These are phyloP conservation scores for Coemansia sp. DNA, from an alignment of 192 early-diverging fungal genomes.

Conservation along the genomic window DNA sequence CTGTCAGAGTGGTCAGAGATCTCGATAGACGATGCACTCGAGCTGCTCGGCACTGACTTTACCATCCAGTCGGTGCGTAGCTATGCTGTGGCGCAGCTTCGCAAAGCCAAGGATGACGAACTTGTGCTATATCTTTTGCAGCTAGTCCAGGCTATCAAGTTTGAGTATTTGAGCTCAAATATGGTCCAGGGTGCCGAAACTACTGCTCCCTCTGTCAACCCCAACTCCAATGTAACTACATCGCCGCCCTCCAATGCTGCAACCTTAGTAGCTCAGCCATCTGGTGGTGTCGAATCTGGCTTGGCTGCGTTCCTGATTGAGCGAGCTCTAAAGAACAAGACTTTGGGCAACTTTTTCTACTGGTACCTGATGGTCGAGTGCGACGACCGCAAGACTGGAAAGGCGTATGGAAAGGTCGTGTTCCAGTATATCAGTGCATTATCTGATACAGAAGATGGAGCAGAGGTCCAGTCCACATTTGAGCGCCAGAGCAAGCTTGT, in stretches of 20 bases:
- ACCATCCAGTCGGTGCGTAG: slow-evolving; percentile 75
- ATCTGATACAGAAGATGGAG: slow-evolving; percentile 55
- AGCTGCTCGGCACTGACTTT: slow-evolving; percentile 87
- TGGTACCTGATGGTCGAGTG: slow-evolving; percentile 99
- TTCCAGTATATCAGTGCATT: slow-evolving; percentile 79
- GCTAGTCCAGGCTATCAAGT: slow-evolving; percentile 96
- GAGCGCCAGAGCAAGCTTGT: slow-evolving; percentile 84
- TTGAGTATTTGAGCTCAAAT: slow-evolving; percentile 69
- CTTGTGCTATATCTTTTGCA: slow-evolving; percentile 91
- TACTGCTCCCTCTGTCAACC: not conserved
- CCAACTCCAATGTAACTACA: not conserved
- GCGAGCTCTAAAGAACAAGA: slow-evolving; percentile 75
- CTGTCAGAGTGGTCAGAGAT: slow-evolving; percentile 87
- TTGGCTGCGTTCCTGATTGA: slow-evolving; percentile 89
- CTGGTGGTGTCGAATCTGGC: slow-evolving; percentile 50
- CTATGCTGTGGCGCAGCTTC: slow-evolving; percentile 86
- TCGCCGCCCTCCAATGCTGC: not conserved
- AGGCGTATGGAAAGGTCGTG: slow-evolving; percentile 83
- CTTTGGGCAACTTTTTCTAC: slow-evolving; percentile 91
- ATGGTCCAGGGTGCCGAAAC: slow-evolving; percentile 31
- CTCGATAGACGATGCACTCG: slow-evolving; percentile 93
- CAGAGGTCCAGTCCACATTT: slow-evolving; percentile 68
- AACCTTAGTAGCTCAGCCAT: too few species aligned
- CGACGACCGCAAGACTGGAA: slow-evolving; percentile 78
- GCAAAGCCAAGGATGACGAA: slow-evolving; percentile 94